Percentiles rank a stretch among this genome's conserved stretches.
Evolutionary conservation across 2,329 filamentous ascomycete species (phyloP).

Genomic region (Huntiella omanensis): DNA sequence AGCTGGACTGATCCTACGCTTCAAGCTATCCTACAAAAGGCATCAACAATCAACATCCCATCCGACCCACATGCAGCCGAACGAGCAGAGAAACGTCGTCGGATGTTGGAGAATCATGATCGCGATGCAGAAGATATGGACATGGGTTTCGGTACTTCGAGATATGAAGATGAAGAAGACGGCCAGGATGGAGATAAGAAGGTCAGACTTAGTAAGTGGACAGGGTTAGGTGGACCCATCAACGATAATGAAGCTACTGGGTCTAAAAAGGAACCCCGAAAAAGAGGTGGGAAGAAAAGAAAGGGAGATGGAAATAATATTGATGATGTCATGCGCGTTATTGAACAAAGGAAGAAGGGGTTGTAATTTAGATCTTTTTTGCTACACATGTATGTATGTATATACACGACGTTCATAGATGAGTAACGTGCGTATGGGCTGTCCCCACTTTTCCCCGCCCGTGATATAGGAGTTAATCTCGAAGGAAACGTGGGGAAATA

Average conservation of each 20-base stretch:
- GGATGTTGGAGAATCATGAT: conserved; percentile 53
- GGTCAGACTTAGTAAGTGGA: conserved; percentile 51
- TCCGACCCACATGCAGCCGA: conserved; percentile 28
- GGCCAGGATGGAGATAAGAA: conserved; percentile 40
- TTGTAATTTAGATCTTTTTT: no score
- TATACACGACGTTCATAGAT: no score
- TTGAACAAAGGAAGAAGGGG: conserved; percentile 34
- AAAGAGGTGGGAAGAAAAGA: conserved; percentile 54
- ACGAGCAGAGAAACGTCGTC: conserved; percentile 49
- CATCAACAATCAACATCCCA: conserved; percentile 41
- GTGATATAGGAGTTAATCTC: no score
- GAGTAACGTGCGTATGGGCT: no score
- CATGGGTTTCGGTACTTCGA: conserved; percentile 77
- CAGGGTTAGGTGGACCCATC: conserved; percentile 29
- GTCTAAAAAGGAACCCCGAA: conserved; percentile 29
- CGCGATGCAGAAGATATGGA: conserved; percentile 84
- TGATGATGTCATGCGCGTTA: conserved; percentile 59
- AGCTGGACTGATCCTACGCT: conserved; percentile 58
- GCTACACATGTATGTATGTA: no score
- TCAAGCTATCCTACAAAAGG: conserved; percentile 70
- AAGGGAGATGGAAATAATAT: conserved; percentile 65
- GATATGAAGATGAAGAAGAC: conserved; percentile 77
- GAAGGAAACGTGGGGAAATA: no score
- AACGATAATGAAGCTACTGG: conserved; percentile 21
- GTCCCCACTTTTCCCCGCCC: no score